Evolutionary conservation across 768 basidiomycete genomes (phyloP).

Genomic region (Sporobolomyces roseus): DNA sequence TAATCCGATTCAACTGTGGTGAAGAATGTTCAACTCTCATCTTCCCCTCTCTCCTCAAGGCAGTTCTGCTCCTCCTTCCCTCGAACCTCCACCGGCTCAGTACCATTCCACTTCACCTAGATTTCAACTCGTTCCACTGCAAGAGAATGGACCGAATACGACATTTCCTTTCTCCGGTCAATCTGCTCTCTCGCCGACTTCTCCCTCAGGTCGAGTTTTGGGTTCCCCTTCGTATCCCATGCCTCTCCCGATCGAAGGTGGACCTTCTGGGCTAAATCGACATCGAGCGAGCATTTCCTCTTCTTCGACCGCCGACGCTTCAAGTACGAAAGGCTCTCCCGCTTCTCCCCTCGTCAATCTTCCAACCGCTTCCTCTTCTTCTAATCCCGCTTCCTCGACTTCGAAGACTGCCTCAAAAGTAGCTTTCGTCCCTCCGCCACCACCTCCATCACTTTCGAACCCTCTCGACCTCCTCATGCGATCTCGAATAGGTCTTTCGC

Average conservation of each 20-base stretch:
- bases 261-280: not conserved
- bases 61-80: not conserved
- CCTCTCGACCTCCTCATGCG: constrained; percentile 25
- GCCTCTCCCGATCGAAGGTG: not conserved
- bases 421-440: constrained; percentile 19
- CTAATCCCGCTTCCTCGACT: not conserved
- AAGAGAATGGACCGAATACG: not conserved
- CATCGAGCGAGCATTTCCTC: constrained; percentile 7
- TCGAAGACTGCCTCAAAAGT: not conserved
- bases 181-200: not conserved
- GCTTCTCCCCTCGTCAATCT: constrained; percentile 6
- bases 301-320: not conserved
- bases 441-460: constrained; percentile 22
- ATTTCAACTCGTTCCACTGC: constrained; percentile 12
- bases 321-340: constrained; percentile 17
- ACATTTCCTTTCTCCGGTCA: not conserved
- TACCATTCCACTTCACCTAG: constrained; percentile 3
- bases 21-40: constrained; percentile 8
- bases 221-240: too few species aligned
- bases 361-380: not conserved
- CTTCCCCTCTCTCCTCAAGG: constrained; percentile 2
- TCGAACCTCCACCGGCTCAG: constrained; percentile 1
- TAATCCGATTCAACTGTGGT: not conserved
- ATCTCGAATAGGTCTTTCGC: not conserved
- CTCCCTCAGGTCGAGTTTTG: not conserved